Evolutionary conservation across 768 basidiomycete genomes (phyloP).

Genomic region (Agaricus subrufescens): DNA sequence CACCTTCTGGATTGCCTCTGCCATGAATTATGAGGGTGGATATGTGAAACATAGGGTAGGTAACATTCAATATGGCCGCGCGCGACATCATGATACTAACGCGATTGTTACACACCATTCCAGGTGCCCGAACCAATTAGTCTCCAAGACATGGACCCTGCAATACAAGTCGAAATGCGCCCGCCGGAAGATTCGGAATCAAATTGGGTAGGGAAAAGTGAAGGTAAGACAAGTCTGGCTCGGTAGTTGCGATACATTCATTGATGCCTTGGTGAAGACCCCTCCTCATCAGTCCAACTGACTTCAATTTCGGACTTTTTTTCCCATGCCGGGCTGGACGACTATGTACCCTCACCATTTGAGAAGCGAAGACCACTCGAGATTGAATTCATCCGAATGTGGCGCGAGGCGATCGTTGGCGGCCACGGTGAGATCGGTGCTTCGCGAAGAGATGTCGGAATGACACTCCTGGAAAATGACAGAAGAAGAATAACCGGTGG

Average conservation of each 20-base stretch:
- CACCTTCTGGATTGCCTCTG: constrained; percentile 52
- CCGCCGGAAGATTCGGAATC: constrained; percentile 34
- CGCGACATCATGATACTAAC: constrained; percentile 12
- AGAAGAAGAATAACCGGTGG: background rate
- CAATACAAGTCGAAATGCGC: constrained; percentile 17
- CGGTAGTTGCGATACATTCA: background rate
- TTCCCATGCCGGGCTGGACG: constrained; percentile 10
- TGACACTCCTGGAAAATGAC: background rate
- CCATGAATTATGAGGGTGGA: constrained; percentile 34
- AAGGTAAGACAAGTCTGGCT: constrained; percentile 21
- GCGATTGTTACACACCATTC: constrained; percentile 14
- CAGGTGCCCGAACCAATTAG: constrained; percentile 40
- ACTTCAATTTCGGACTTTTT: background rate
- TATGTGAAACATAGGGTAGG: constrained; percentile 35
- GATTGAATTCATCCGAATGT: background rate
- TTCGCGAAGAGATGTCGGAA: background rate
- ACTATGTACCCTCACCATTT: background rate
- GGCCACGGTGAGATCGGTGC: background rate
- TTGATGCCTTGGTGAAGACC: background rate
- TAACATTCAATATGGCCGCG: constrained; percentile 11
- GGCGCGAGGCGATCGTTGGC: background rate
- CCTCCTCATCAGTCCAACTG: constrained; percentile 1
- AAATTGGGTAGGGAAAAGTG: constrained; percentile 38
- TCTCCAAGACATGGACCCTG: constrained; percentile 21
- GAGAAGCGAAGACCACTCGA: background rate